Evolutionary conservation across 371 early-diverging fungal genomes (phyloP).

Genomic region (Actinomucor elegans): DNA sequence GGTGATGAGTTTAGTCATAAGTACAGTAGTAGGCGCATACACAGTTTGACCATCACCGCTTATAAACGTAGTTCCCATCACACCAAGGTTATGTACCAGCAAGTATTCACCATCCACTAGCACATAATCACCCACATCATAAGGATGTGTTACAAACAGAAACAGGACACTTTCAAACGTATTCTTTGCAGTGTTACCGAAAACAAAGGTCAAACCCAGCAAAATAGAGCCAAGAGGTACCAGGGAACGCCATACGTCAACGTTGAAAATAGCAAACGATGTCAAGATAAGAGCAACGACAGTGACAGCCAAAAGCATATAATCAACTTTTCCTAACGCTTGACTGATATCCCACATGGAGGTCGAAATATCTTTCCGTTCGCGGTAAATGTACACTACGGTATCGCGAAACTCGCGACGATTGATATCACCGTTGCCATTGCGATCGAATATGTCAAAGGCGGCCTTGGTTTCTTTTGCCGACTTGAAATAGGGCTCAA

Average conservation of each 20-base stretch:
- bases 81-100: constrained; percentile 70
- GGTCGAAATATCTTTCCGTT: constrained; percentile 55
- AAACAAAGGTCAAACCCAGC: constrained; percentile 59
- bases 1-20: constrained; percentile 67
- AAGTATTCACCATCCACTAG: constrained; percentile 61
- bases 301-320: constrained; percentile 50
- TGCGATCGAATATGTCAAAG: constrained; percentile 65
- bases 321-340: constrained; percentile 67
- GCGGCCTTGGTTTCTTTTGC: constrained; percentile 58
- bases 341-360: constrained; percentile 59
- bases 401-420: constrained; percentile 65
- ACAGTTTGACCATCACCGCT: constrained; percentile 71
- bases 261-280: constrained; percentile 56
- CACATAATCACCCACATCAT: constrained; percentile 76
- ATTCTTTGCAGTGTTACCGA: constrained; percentile 60
- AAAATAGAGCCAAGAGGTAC: constrained; percentile 55
- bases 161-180: constrained; percentile 64
- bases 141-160: constrained; percentile 54
- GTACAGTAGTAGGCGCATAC: constrained; percentile 70
- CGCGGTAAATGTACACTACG: constrained; percentile 60
- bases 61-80: constrained; percentile 68
- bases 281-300: constrained; percentile 44
- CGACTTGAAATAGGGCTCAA: constrained; percentile 52
- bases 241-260: constrained; percentile 33
- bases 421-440: constrained; percentile 66